Conservation (phyloP, 805 yeast genomes). For the Candida endomychidarum region DNA sequence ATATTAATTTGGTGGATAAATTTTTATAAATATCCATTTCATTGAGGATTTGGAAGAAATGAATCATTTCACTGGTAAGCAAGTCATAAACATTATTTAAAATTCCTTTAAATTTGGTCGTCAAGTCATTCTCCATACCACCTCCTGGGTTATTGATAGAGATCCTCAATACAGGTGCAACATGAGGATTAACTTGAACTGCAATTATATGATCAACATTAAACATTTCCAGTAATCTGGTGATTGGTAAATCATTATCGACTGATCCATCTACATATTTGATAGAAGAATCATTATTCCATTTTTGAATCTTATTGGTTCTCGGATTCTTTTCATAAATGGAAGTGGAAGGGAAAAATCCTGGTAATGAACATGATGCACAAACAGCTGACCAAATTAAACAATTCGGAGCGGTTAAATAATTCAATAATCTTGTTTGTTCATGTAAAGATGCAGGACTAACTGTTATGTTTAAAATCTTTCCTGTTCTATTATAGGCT, state of each 20-base stretch:
- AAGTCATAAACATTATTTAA: slow-evolving; percentile 58
- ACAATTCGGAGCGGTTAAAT: slow-evolving; percentile 79
- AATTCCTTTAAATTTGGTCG: slow-evolving; percentile 52
- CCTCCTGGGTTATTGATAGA: slow-evolving; percentile 71
- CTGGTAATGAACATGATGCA: slow-evolving; percentile 93
- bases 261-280: slow-evolving; percentile 96
- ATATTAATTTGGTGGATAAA: slow-evolving; percentile 66
- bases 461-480: slow-evolving; percentile 90
- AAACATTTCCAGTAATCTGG: slow-evolving; percentile 92
- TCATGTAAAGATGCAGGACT: slow-evolving; percentile 90
- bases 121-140: slow-evolving; percentile 59
- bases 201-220: slow-evolving; percentile 97
- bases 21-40: slow-evolving; percentile 79
- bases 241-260: slow-evolving; percentile 88
- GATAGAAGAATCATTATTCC: slow-evolving; percentile 72
- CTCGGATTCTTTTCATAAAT: slow-evolving; percentile 78
- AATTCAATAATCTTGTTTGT: slow-evolving; percentile 80
- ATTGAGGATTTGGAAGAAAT: slow-evolving; percentile 66
- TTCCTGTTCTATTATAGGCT: slow-evolving; percentile 91
- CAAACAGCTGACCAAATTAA: slow-evolving; percentile 86
- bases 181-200: slow-evolving; percentile 96
- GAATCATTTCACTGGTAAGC: slow-evolving; percentile 69
- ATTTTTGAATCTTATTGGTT: slow-evolving; percentile 72
- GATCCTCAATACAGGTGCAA: slow-evolving; percentile 77
- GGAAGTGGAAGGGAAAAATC: slow-evolving; percentile 82